Evolutionary conservation across 2,329 filamentous ascomycete species (phyloP).

Genomic region (Microcyclospora tardicrescens): DNA sequence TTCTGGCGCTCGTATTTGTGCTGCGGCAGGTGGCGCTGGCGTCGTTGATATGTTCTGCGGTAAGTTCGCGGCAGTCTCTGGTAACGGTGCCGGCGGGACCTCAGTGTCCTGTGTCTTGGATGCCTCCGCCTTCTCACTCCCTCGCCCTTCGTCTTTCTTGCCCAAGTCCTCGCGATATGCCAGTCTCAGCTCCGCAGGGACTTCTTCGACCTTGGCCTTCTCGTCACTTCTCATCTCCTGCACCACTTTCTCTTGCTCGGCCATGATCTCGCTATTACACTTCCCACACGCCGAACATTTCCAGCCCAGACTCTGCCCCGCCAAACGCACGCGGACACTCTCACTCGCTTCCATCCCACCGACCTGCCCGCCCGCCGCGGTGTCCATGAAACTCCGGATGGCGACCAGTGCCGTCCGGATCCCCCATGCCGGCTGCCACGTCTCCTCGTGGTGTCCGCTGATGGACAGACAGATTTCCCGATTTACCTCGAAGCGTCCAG

Average conservation of each 20-base stretch:
- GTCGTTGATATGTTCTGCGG: constrained; percentile 1
- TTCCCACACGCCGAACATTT: constrained; percentile 57
- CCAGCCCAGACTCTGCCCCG: constrained; percentile 52
- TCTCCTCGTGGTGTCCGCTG: constrained; percentile 90
- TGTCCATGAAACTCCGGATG: constrained; percentile 86
- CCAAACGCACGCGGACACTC: constrained; percentile 54
- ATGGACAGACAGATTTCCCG: constrained; percentile 94
- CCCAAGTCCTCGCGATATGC: constrained; percentile 61
- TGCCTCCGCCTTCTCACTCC: constrained; percentile 2
- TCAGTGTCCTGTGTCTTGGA: neutral
- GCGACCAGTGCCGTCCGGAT: constrained; percentile 73
- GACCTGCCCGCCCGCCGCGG: constrained; percentile 72
- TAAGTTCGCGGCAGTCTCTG: neutral
- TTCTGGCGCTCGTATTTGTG: constrained; percentile 1
- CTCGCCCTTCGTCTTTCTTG: constrained; percentile 21
- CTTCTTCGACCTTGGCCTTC: constrained; percentile 28
- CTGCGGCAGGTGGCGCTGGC: constrained; percentile 6
- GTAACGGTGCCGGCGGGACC: constrained; percentile 2
- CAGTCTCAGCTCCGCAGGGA: constrained; percentile 48
- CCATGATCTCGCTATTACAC: constrained; percentile 61
- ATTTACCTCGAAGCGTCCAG: constrained; percentile 88
- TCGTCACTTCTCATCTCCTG: constrained; percentile 32
- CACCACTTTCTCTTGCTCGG: constrained; percentile 51
- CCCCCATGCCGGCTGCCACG: constrained; percentile 97
- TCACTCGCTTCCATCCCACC: constrained; percentile 72